Conservation (phyloP, 2,329 filamentous ascomycete genomes). For the Stagonosporopsis chrysanthemi region DNA sequence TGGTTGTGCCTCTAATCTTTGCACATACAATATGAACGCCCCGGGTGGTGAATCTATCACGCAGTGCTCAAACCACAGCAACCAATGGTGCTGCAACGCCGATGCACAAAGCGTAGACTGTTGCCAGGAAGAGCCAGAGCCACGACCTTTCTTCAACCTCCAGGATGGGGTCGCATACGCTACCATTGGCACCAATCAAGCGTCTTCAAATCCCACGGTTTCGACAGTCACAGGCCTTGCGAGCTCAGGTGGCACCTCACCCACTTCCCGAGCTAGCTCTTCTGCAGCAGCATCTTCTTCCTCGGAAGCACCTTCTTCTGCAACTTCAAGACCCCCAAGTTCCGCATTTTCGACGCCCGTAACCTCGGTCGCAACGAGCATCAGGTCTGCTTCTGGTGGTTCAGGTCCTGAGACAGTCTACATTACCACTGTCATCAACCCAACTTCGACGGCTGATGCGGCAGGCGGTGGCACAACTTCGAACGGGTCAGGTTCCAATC, state of each 20-base stretch:
- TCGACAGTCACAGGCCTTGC: conserved; percentile 40
- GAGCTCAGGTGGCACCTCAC: conserved; percentile 16
- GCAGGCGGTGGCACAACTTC: conserved; percentile 3
- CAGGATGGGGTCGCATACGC: conserved; percentile 43
- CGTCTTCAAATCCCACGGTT: conserved; percentile 29
- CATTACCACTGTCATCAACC: conserved; percentile 30
- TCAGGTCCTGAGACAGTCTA: conserved; percentile 34
- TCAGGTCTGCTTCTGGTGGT: conserved; percentile 33
- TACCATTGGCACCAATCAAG: conserved; percentile 37
- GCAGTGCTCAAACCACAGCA: conserved; percentile 43
- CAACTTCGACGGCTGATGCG: conserved; percentile 13
- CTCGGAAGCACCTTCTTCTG: not conserved
- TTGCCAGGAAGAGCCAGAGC: conserved; percentile 40
- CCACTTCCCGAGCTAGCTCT: conserved; percentile 25
- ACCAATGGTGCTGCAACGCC: conserved; percentile 49
- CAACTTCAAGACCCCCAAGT: conserved; percentile 3
- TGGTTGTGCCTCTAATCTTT: conserved; percentile 45
- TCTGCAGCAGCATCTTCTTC: conserved; percentile 14
- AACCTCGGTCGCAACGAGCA: conserved; percentile 34
- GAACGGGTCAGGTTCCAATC: conserved; percentile 30
- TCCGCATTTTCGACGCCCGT: conserved; percentile 26
- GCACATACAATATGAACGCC: conserved; percentile 39
- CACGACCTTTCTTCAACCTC: conserved; percentile 45
- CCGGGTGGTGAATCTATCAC: conserved; percentile 42
- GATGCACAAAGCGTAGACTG: conserved; percentile 40